These are phyloP conservation scores for Rosa multiflora DNA, from an alignment of 306 rosid genomes.

Conservation along the genomic window DNA sequence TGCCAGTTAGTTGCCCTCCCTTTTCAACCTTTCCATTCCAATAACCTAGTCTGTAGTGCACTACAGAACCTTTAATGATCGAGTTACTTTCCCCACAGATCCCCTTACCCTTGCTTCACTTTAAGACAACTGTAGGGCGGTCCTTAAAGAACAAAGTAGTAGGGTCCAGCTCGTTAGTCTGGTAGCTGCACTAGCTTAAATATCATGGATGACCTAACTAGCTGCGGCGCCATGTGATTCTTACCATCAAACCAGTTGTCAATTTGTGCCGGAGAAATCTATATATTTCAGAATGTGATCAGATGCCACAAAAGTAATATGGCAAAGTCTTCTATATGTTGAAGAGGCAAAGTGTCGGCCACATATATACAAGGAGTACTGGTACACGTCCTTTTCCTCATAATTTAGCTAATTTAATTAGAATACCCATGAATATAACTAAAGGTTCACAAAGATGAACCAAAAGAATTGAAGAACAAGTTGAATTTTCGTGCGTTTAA, in stretches of 20 bases:
- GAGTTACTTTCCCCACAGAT: not conserved
- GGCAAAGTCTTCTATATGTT: not conserved
- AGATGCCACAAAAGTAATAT: not conserved
- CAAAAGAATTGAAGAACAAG: too few relatives aligned
- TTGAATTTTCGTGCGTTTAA: too few relatives aligned
- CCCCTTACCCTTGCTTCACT: not conserved
- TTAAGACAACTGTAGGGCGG: slow-evolving; percentile 5
- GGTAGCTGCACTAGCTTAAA: slow-evolving; percentile 3
- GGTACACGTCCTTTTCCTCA: not conserved
- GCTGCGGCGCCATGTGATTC: slow-evolving; percentile 2
- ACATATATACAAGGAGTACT: not conserved
- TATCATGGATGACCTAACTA: not conserved
- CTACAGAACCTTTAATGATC: not conserved
- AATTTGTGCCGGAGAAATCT: not conserved
- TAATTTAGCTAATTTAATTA: too few relatives aligned
- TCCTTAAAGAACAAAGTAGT: slow-evolving; percentile 8
- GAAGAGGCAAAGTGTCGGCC: not conserved
- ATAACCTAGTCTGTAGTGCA: not conserved
- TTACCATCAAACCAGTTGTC: not conserved
- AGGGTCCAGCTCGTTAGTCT: slow-evolving; percentile 30
- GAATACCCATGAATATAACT: too few relatives aligned
- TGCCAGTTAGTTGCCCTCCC: not conserved
- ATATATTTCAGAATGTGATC: not conserved
- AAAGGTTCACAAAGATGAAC: too few relatives aligned
- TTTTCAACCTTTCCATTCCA: slow-evolving; percentile 3